Percentiles rank a stretch among this genome's conserved stretches.
Conservation (phyloP, 495 filamentous ascomycete genomes). For the Xylaria curta region DNA sequence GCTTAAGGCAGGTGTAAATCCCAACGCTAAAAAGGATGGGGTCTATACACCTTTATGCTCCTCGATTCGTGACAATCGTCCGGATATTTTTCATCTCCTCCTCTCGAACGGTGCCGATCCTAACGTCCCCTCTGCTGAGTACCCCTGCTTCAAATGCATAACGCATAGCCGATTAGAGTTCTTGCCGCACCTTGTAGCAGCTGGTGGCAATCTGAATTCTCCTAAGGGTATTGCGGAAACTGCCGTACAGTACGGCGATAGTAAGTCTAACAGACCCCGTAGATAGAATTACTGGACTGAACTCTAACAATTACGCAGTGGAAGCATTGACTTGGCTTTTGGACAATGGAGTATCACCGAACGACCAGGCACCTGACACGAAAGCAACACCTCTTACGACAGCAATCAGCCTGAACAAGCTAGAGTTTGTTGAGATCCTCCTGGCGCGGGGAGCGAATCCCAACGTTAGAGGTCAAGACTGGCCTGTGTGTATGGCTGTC, state of each 20-base stretch:
- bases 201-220: conserved; percentile 55
- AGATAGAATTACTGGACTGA: not conserved
- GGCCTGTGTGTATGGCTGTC: conserved; percentile 63
- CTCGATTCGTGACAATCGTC: conserved; percentile 59
- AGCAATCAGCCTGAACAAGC: conserved; percentile 56
- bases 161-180: conserved; percentile 59
- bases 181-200: conserved; percentile 54
- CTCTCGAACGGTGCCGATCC: conserved; percentile 58
- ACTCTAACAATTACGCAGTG: conserved; percentile 26
- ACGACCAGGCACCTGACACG: conserved; percentile 54
- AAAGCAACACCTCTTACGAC: conserved; percentile 59
- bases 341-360: conserved; percentile 54
- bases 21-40: conserved; percentile 62
- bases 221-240: conserved; percentile 64
- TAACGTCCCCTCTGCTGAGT: conserved; percentile 59
- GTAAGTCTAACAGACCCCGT: conserved; percentile 2
- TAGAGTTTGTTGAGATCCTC: conserved; percentile 55
- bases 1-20: conserved; percentile 55
- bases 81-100: conserved; percentile 58
- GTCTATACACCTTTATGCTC: conserved; percentile 64
- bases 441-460: conserved; percentile 58
- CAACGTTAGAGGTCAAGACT: conserved; percentile 58
- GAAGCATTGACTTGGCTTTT: conserved; percentile 57
- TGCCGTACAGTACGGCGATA: conserved; percentile 57
- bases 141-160: conserved; percentile 62